Percentiles rank a stretch among this genome's conserved stretches.
Evolutionary conservation across 371 early-diverging fungal species (phyloP).

Genomic region (Apophysomyces sp.): DNA sequence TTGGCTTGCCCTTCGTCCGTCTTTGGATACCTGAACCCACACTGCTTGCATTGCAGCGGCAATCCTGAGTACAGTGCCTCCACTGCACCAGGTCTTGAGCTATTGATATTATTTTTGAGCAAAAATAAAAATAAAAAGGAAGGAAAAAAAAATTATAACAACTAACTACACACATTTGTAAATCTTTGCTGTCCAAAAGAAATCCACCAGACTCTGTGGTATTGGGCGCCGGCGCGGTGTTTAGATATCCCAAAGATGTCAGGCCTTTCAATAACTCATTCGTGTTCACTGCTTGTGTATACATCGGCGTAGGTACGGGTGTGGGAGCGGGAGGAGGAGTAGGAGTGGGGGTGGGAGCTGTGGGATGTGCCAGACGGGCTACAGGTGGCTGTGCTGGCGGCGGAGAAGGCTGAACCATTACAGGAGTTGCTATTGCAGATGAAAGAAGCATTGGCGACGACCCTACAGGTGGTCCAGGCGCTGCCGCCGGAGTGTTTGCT

Average conservation of each 20-base stretch:
- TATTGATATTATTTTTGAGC: slow-evolving; percentile 17
- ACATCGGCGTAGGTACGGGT: slow-evolving; percentile 5
- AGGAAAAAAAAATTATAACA: slow-evolving; percentile 3
- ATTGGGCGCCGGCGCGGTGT: slow-evolving; percentile 4
- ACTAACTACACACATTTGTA: slow-evolving; percentile 36
- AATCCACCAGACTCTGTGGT: slow-evolving; percentile 7
- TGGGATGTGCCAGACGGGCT: background rate
- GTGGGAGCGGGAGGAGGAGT: background rate
- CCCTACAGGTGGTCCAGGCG: background rate
- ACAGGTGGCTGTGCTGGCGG: background rate
- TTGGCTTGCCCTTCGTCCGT: slow-evolving; percentile 67
- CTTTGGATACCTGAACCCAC: slow-evolving; percentile 81
- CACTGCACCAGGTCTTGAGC: slow-evolving; percentile 58
- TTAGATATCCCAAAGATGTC: slow-evolving; percentile 37
- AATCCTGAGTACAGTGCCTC: slow-evolving; percentile 74
- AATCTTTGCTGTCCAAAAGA: slow-evolving; percentile 44
- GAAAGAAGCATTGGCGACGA: slow-evolving; percentile 1
- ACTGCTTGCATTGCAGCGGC: slow-evolving; percentile 86
- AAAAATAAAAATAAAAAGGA: slow-evolving; percentile 4
- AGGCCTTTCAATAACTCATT: slow-evolving; percentile 36
- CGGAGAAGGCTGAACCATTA: background rate
- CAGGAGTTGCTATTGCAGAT: background rate
- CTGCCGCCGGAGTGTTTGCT: background rate
- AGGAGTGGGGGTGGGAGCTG: slow-evolving; percentile 2
- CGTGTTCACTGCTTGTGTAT: slow-evolving; percentile 21